phyloP scores from a whole-genome alignment of 163 green algal species.

The Chlorella variabilis region DNA sequence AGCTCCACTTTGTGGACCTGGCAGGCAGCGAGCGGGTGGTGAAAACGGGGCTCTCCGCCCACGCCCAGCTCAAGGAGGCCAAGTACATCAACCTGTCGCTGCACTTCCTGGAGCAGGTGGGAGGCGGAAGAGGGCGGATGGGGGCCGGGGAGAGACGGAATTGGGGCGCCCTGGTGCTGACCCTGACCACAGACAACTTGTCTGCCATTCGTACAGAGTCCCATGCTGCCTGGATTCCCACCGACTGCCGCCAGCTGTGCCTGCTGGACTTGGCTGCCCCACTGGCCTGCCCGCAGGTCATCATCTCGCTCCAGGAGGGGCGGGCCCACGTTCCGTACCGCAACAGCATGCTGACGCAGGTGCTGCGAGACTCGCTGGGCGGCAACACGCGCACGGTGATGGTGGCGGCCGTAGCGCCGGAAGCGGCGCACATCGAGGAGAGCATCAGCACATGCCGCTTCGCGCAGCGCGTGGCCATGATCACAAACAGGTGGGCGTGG shows the following conservation, averaged over 20 bases:
- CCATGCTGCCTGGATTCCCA: too few relatives aligned
- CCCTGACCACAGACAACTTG: too few relatives aligned
- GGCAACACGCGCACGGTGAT: conserved; percentile 92
- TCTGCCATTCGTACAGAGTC: too few relatives aligned
- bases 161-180: too few relatives aligned
- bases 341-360: conserved; percentile 89
- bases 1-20: conserved; percentile 95
- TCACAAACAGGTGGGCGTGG: conserved; percentile 62
- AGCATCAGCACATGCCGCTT: conserved; percentile 94
- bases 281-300: conserved; percentile 22
- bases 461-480: conserved; percentile 72
- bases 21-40: conserved; percentile 71
- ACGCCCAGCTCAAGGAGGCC: conserved; percentile 63
- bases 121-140: not conserved
- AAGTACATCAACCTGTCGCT: conserved; percentile 92
- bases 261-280: not conserved
- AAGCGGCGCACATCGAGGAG: conserved; percentile 92
- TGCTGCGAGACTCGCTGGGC: conserved; percentile 90
- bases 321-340: conserved; percentile 71
- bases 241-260: not conserved
- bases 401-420: conserved; percentile 90
- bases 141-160: too few relatives aligned
- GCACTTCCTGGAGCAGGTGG: conserved; percentile 86
- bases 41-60: conserved; percentile 40
- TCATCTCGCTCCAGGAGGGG: conserved; percentile 54